Conservation (phyloP, 1,139 yeast genomes). For the Wickerhamomyces sp. region DNA sequence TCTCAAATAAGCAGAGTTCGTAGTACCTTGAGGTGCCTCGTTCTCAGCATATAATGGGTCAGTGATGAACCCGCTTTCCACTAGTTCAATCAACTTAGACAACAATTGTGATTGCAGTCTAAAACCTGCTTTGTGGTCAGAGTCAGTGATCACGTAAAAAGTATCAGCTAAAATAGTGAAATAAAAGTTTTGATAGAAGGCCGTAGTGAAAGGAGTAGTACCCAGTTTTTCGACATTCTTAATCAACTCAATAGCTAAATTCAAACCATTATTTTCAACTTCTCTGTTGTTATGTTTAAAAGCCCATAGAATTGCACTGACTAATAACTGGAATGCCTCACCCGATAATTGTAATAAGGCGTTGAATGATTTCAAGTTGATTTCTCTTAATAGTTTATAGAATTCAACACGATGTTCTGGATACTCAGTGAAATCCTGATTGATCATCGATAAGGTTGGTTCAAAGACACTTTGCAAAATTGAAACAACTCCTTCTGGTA, state of each 20-base stretch:
- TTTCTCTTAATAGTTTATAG: conserved; percentile 82
- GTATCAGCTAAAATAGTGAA: conserved; percentile 89
- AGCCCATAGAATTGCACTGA: conserved; percentile 97
- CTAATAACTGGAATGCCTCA: conserved; percentile 83
- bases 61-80: conserved; percentile 68
- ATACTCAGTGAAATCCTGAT: conserved; percentile 90
- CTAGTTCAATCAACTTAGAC: conserved; percentile 79
- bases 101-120: conserved; percentile 80
- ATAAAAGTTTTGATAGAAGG: conserved; percentile 84
- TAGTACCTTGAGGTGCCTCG: conserved; percentile 78
- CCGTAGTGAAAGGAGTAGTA: conserved; percentile 73
- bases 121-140: conserved; percentile 97
- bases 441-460: conserved; percentile 92
- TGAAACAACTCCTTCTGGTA: conserved; percentile 85
- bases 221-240: conserved; percentile 79
- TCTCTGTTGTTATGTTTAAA: conserved; percentile 95
- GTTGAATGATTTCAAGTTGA: conserved; percentile 78
- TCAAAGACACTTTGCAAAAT: conserved; percentile 90
- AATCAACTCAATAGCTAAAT: conserved; percentile 74
- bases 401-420: conserved; percentile 98
- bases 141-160: conserved; percentile 89
- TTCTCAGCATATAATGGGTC: conserved; percentile 74
- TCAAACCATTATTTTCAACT: conserved; percentile 87
- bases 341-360: conserved; percentile 88
- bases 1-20: conserved; percentile 73